These are phyloP conservation scores for Quercus suber DNA, from an alignment of 306 rosid genomes.

Conservation along the genomic window DNA sequence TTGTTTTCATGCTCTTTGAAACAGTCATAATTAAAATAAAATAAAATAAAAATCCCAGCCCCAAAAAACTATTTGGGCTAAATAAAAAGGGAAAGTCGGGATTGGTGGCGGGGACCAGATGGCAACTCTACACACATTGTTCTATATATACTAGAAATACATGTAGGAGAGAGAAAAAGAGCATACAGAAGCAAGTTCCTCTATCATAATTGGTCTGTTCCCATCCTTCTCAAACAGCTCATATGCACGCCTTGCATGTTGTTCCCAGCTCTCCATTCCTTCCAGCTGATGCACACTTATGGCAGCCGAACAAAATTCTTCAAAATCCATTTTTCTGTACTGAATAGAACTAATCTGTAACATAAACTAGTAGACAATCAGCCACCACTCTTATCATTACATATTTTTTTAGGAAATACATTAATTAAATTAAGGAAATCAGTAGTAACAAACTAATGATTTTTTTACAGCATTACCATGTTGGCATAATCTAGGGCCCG, in stretches of 20 bases:
- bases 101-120: too few relatives aligned
- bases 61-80: neutral
- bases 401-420: neutral
- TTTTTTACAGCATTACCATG: conserved; percentile 48
- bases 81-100: too few relatives aligned
- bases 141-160: neutral
- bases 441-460: conserved; percentile 1
- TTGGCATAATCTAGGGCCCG: conserved; percentile 57
- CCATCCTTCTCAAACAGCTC: conserved; percentile 89
- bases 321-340: conserved; percentile 76
- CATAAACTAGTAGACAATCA: conserved; percentile 15
- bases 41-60: neutral
- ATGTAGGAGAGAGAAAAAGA: neutral
- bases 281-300: conserved; percentile 82
- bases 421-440: neutral
- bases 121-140: neutral
- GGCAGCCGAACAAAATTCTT: conserved; percentile 89
- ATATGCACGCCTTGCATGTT: conserved; percentile 76
- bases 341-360: conserved; percentile 74
- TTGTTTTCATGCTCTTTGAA: too few relatives aligned
- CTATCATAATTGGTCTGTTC: conserved; percentile 81
- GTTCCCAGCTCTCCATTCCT: conserved; percentile 80
- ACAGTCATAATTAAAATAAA: neutral
- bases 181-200: conserved; percentile 84
- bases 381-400: neutral